Conservation (phyloP, 2,329 filamentous ascomycete species). For the Mycosphaerelloides madeirae region DNA sequence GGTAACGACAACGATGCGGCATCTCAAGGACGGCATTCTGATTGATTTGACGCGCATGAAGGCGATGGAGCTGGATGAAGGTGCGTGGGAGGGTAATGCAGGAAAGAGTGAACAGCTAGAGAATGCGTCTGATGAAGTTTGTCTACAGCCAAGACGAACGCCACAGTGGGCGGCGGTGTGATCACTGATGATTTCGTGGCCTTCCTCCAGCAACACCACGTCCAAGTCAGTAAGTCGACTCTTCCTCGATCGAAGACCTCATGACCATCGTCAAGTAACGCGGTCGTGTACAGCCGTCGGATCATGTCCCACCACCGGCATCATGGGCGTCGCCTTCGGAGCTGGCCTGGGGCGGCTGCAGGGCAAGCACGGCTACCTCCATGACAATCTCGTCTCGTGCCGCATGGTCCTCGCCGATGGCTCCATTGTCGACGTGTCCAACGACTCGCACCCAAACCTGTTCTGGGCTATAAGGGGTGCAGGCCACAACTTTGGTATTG, state of each 20-base stretch:
- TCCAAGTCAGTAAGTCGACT: background rate
- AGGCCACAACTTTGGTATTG: slow-evolving; percentile 35
- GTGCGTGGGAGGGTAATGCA: background rate
- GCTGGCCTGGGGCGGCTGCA: background rate
- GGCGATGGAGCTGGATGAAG: background rate
- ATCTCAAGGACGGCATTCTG: background rate
- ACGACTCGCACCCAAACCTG: slow-evolving; percentile 17
- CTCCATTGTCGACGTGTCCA: slow-evolving; percentile 18
- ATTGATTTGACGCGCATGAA: background rate
- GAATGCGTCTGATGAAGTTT: too few relatives aligned
- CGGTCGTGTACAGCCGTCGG: background rate
- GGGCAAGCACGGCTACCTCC: background rate
- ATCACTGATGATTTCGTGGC: background rate
- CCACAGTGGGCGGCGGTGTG: background rate
- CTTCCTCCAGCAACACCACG: background rate
- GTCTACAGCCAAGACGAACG: too few relatives aligned
- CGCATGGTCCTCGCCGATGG: slow-evolving; percentile 31
- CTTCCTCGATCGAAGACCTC: too few relatives aligned
- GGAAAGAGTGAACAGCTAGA: background rate
- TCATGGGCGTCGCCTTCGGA: background rate
- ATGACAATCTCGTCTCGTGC: slow-evolving; percentile 25
- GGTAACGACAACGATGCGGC: background rate
- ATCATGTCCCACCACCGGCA: background rate
- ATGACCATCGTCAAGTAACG: too few relatives aligned
- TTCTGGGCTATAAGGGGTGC: slow-evolving; percentile 35